phyloP scores from a whole-genome alignment of 768 basidiomycete species.

The Tulasnella sp. region DNA sequence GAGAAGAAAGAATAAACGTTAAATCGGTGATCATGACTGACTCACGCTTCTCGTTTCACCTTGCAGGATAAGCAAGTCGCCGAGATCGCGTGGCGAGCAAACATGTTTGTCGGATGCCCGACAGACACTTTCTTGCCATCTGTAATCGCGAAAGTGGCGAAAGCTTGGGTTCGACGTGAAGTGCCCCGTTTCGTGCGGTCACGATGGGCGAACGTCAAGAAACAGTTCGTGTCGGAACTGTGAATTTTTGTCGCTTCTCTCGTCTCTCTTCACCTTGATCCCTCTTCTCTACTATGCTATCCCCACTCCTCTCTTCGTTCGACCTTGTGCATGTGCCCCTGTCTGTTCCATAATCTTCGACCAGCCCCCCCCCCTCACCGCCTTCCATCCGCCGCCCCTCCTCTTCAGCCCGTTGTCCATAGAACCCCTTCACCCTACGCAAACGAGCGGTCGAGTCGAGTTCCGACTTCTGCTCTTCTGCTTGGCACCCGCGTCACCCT shows the following conservation, averaged over 20 bases:
- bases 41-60: not conserved
- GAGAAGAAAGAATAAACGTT: not conserved
- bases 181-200: not conserved
- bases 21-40: not conserved
- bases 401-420: not conserved
- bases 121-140: conserved; percentile 23
- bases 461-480: not conserved
- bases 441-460: not conserved
- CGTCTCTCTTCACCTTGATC: not conserved
- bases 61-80: conserved; percentile 23
- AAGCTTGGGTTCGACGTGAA: not conserved
- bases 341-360: no score
- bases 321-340: not conserved
- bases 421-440: not conserved
- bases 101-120: conserved; percentile 12
- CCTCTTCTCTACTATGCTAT: not conserved
- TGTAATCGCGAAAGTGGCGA: conserved; percentile 13
- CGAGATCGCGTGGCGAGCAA: conserved; percentile 10
- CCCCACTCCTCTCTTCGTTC: not conserved
- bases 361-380: not conserved
- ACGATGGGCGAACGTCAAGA: not conserved
- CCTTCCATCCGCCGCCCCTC: not conserved
- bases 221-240: not conserved
- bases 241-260: not conserved
- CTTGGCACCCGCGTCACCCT: not conserved